A percentile compares a stretch with the other conserved stretches of the same genome.
phyloP scores from a whole-genome alignment of 768 basidiomycete species.

The Tricholoma saponaceum region DNA sequence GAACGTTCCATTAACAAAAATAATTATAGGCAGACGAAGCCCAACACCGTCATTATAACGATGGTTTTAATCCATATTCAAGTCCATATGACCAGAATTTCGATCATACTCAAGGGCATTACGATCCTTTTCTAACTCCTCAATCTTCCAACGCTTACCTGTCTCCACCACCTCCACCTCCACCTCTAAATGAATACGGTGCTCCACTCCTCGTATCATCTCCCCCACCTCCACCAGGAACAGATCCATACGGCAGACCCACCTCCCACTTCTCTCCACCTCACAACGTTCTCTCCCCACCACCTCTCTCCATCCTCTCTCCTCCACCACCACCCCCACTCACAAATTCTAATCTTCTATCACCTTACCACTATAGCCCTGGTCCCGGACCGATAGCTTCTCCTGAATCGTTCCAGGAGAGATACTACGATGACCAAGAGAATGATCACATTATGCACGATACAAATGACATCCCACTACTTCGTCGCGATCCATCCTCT shows the following conservation, averaged over 20 bases:
- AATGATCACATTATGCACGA: slow-evolving; percentile 35
- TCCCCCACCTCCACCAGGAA: no score
- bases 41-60: slow-evolving; percentile 61
- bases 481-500: slow-evolving; percentile 41
- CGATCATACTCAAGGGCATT: no score
- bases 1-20: no score
- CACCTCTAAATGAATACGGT: no score
- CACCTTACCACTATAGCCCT: slow-evolving; percentile 20
- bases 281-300: slow-evolving; percentile 14
- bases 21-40: slow-evolving; percentile 50
- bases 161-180: slow-evolving; percentile 15
- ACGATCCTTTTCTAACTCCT: slow-evolving; percentile 19
- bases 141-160: slow-evolving; percentile 8
- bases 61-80: slow-evolving; percentile 56
- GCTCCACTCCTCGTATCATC: no score
- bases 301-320: slow-evolving; percentile 9
- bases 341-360: not conserved
- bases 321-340: no score
- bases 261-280: slow-evolving; percentile 5
- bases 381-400: slow-evolving; percentile 19
- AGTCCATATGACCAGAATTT: slow-evolving; percentile 33
- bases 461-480: slow-evolving; percentile 63
- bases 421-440: slow-evolving; percentile 28
- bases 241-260: no score
- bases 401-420: slow-evolving; percentile 11